Base-by-base conservation (phyloP, 2,329 filamentous ascomycete species). In the Sclerotinia borealis region DNA sequence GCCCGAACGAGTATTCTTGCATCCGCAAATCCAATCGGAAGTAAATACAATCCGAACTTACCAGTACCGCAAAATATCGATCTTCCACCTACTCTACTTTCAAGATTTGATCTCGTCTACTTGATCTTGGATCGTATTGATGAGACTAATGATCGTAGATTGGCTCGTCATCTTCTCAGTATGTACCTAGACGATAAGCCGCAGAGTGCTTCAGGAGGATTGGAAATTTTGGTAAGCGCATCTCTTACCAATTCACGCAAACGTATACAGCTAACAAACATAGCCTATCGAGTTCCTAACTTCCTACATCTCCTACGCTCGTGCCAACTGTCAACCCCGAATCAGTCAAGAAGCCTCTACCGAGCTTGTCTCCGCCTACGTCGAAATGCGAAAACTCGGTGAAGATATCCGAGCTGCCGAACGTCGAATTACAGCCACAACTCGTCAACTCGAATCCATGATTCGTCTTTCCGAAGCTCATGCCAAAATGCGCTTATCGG, bases 1-100 rank as follows among this genome's bases (percentile, higher is more conserved):
- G 95, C 95, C 31, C 85, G 95, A 73, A 98, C 95, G 1, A 96
- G 91, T 68, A 97, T 99, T 73, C 85, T 99, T 36, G 95, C 95
- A 19, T 98, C 93, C 13, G 95, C 95, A 76, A 99, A 99, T 75
- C 95, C 95, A 1, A 98, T 99, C 69, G 95, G 95, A 71, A 96
- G 92, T 78, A 93, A 96, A 74, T 99, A 99, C 79, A 98, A 99
- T 76, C 90, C 92, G 3, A 93, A 96, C 72, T 79, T 99, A 29
- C 93, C 95, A 0, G 95, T 99, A 17, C 95, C 95, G 3, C 93
- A 98, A 72, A 99, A 99, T 76, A 99, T 99, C 71, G 95, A 99
- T 73, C 85, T 99, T 10, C 95, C 95, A 0, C 95, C 95, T 0
- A 99, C 95, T 0, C 82, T 99, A 8, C 84, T 99, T 59, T 97